Base-by-base conservation (phyloP, 2,329 filamentous ascomycete species). In the Stagonosporopsis rhizophila region DNA sequence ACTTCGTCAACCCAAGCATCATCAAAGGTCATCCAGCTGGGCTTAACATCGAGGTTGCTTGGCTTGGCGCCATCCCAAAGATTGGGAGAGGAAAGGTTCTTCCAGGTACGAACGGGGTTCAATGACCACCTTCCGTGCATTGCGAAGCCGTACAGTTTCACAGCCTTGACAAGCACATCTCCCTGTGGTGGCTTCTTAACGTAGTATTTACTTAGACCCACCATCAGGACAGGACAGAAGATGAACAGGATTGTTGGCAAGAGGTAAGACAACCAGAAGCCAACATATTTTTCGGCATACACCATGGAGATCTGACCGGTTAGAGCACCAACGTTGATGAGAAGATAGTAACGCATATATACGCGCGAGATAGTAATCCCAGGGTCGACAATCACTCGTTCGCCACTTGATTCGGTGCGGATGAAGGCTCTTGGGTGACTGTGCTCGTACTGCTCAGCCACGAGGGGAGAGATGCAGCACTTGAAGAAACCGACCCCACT, bases 1-100 rank as follows among this genome's bases (percentile, higher is more conserved):
- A 72, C 67, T 54, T 72, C 68, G 27, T 91, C 89, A 28, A 93
- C 89, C 89, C 89, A 93, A 53, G 84, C 84, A 63, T 93, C 90
- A 56, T 93, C 89, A 63, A 91, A 92, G 0, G 87, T 90, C 87
- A 92, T 92, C 89, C 89, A 92, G 0, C 58, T 47, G 0, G 89
- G 89, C 42, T 85, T 85, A 52, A 81, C 72, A 0, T 74, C 71
- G 6, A 82, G 83, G 2, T 79, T 79, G 67, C 86, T 89, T 4
- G 89, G 89, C 75, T 89, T 89, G 48, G 86, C 79, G 53, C 83
- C 82, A 61, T 77, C 81, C 73, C 64, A 68, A 2, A 65, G 28
- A 15, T 67, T 56, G 3, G 60, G 56, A 28, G 62, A 58, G 45
- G 89, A 67, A 66, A 80, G 77, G 62, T 81, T 82, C 64, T 77